phyloP scores from a whole-genome alignment of 2,329 filamentous ascomycete genomes.

The Pestalotiopsis sp. region DNA sequence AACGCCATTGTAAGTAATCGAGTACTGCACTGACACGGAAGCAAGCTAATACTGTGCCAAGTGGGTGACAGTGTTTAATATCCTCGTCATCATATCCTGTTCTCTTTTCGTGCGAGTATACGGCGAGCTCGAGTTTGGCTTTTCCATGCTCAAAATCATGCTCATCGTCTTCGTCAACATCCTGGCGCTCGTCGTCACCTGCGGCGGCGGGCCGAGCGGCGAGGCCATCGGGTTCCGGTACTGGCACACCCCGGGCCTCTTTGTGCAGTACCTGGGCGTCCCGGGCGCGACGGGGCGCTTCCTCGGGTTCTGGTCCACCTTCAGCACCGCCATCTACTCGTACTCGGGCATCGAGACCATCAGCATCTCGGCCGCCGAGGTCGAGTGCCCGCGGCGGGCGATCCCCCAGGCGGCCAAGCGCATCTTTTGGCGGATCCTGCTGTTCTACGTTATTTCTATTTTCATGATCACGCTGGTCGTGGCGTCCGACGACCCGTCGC shows the following conservation, averaged over 20 bases:
- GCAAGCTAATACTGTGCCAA: background rate
- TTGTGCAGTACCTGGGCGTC: slow-evolving; percentile 39
- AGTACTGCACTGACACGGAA: background rate
- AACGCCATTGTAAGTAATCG: slow-evolving; percentile 17
- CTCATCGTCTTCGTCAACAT: slow-evolving; percentile 52
- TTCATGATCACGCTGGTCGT: slow-evolving; percentile 14
- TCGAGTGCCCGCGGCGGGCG: slow-evolving; percentile 35
- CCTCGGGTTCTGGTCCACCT: slow-evolving; percentile 36
- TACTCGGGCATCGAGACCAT: slow-evolving; percentile 34
- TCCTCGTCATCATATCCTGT: background rate
- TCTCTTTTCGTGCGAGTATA: background rate
- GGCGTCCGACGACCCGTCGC: background rate
- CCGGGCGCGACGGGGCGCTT: slow-evolving; percentile 33
- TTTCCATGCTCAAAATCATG: slow-evolving; percentile 14
- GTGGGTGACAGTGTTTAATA: slow-evolving; percentile 24
- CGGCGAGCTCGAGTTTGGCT: slow-evolving; percentile 13
- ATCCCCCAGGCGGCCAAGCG: slow-evolving; percentile 32
- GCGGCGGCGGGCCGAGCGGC: slow-evolving; percentile 49
- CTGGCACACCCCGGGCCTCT: slow-evolving; percentile 50
- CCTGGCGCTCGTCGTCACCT: slow-evolving; percentile 45
- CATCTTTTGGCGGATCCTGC: slow-evolving; percentile 12
- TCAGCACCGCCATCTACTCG: slow-evolving; percentile 30
- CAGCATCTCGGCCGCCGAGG: slow-evolving; percentile 38
- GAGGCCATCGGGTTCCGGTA: slow-evolving; percentile 51
- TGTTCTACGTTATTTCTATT: slow-evolving; percentile 16